Evolutionary conservation across 2,329 filamentous ascomycete genomes (phyloP), one percentile per base, ranked within the genome.

Genomic region (Epichloe elymi): DNA sequence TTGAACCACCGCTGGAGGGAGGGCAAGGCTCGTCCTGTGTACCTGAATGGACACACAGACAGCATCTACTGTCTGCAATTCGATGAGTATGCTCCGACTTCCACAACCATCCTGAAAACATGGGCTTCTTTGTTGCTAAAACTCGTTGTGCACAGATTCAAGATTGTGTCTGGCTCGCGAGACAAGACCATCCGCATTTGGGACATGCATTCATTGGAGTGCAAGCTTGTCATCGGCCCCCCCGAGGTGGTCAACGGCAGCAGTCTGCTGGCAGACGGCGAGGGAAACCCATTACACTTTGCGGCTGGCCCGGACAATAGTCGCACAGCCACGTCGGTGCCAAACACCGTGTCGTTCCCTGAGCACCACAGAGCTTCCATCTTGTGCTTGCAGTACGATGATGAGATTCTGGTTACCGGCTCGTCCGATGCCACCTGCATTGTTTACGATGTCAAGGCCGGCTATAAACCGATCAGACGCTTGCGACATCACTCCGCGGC

Each of bases 51-150:
- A 2, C 93, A 98, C 65, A 83, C 83, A 26, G 93, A 98, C 66
- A 96, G 89, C 57, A 94, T 98, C 52, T 98, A 98, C 70, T 98
- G 93, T 67, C 80, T 95, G 51, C 93, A 98, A 64, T 98, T 97
- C 65, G 93, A 98, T 65, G 91, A 97, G 84, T 89, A 77, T 60
- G 83, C 73, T 23, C 41, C 14, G 12, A 15, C 40, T 26, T 6
- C 11, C 2, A 19, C 19, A 19, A 6, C 14, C 23, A 6, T 11
- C 3, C 7, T 11, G 8, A 11, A 11, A 10, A 30, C n/a, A 19
- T 14, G 12, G 2, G 26, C 7, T 11, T 3, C 19, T n/a, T 35
- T 38, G 10, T 50, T 23, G 48, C 49, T 51, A 39, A 50, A 11
- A 11, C 8, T 30, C 37, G 60, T 37, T 17, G 14, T n/a, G 19